Conservation (phyloP, 176 grass and related monocot genomes). For the Olyra latifolia region DNA sequence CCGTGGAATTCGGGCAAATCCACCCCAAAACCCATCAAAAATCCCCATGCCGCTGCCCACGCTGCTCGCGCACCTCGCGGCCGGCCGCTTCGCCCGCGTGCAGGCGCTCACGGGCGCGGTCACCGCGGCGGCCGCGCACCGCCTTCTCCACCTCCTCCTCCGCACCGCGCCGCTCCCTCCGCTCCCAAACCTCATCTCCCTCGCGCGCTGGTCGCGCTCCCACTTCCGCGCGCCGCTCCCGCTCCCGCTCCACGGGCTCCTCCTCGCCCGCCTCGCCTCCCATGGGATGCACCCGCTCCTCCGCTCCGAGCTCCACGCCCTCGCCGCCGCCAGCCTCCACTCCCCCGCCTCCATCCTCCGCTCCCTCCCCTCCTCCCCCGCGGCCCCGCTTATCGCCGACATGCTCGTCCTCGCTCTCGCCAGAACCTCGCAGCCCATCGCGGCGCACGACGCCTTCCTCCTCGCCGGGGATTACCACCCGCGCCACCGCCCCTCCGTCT, state of each 20-base stretch:
- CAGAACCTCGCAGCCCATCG: constrained; percentile 36
- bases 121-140: constrained; percentile 45
- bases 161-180: constrained; percentile 33
- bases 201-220: constrained; percentile 56
- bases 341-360: constrained; percentile 60
- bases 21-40: background rate
- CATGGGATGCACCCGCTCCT: constrained; percentile 48
- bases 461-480: constrained; percentile 42
- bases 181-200: constrained; percentile 45
- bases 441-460: constrained; percentile 60
- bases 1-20: too few species aligned
- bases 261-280: constrained; percentile 67
- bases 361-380: constrained; percentile 37
- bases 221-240: constrained; percentile 58
- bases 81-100: constrained; percentile 40
- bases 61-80: constrained; percentile 46
- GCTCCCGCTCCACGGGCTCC: constrained; percentile 61
- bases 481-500: constrained; percentile 60
- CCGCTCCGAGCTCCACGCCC: constrained; percentile 69
- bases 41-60: constrained; percentile 31
- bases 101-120: constrained; percentile 44
- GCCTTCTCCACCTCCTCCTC: constrained; percentile 54
- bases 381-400: constrained; percentile 68
- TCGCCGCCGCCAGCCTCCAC: constrained; percentile 48
- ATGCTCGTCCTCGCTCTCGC: constrained; percentile 61